A percentile compares a stretch with the other conserved stretches of the same genome.
phyloP scores from a whole-genome alignment of 176 grass and related monocot genomes.

The Guadua angustifolia region DNA sequence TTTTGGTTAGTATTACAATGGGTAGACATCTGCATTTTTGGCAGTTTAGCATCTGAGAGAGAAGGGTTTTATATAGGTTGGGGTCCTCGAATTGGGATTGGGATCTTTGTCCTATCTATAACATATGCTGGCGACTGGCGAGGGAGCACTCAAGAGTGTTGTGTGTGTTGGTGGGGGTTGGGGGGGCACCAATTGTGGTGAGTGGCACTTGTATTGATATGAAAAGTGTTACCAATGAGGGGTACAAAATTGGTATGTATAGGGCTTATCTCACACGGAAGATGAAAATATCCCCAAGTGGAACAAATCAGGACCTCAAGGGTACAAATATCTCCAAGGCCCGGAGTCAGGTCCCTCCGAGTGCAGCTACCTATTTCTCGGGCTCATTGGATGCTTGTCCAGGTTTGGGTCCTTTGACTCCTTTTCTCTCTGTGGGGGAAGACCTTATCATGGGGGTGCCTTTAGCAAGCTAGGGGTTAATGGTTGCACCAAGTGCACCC shows the following conservation, averaged over 20 bases:
- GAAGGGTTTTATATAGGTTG: not conserved
- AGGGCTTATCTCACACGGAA: not conserved
- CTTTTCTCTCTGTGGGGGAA: not conserved
- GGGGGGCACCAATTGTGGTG: not conserved
- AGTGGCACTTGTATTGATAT: not conserved
- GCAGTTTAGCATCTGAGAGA: not conserved
- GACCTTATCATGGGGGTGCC: not conserved
- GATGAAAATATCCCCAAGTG: not conserved
- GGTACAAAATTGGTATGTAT: not conserved
- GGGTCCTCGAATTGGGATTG: not conserved
- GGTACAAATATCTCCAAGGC: not conserved
- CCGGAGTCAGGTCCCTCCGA: not conserved
- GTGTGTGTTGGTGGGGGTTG: too few relatives aligned
- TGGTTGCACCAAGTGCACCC: slow-evolving; percentile 1
- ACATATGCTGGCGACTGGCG: not conserved
- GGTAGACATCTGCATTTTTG: not conserved
- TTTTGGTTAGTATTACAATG: not conserved
- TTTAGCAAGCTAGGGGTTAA: not conserved
- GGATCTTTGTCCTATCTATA: too few relatives aligned
- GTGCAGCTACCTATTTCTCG: not conserved
- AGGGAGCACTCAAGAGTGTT: too few relatives aligned
- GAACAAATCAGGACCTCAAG: not conserved
- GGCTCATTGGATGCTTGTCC: slow-evolving; percentile 8
- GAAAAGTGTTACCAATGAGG: not conserved
- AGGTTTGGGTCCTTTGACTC: not conserved